Conservation (phyloP, 768 basidiomycete genomes). For the Epithele typhae region DNA sequence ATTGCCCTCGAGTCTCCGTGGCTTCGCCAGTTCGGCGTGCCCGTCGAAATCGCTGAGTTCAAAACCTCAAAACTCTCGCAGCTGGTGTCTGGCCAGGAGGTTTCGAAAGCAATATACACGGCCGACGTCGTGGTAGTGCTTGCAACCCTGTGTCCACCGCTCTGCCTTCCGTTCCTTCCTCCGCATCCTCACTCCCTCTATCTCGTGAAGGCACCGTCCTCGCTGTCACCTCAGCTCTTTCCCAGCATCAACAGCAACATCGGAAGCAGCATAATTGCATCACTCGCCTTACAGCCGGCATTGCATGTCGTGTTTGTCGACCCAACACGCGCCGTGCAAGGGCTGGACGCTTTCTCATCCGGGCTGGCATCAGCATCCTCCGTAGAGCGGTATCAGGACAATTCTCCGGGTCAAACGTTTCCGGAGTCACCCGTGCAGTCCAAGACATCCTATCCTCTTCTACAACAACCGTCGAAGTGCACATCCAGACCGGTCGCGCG, state of each 20-base stretch:
- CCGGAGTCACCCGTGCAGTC: slow-evolving; percentile 41
- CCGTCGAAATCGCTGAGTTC: slow-evolving; percentile 26
- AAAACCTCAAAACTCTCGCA: slow-evolving; percentile 6
- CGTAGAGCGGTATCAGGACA: slow-evolving; percentile 63
- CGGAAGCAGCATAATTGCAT: too few species aligned
- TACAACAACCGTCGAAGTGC: slow-evolving; percentile 6
- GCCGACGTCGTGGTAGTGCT: slow-evolving; percentile 66
- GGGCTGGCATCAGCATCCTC: slow-evolving; percentile 42
- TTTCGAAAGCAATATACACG: slow-evolving; percentile 20
- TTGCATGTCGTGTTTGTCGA: slow-evolving; percentile 46
- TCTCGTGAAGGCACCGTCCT: slow-evolving; percentile 22
- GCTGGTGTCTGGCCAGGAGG: not conserved
- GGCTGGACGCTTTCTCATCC: slow-evolving; percentile 43
- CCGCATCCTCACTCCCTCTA: slow-evolving; percentile 15
- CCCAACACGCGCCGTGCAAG: slow-evolving; percentile 53
- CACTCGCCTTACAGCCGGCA: too few species aligned
- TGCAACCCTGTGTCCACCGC: slow-evolving; percentile 56
- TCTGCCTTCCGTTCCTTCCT: slow-evolving; percentile 32
- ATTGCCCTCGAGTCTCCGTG: slow-evolving; percentile 44
- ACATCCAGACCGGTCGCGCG: slow-evolving; percentile 18
- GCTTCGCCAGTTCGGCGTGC: slow-evolving; percentile 50
- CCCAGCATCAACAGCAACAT: not conserved
- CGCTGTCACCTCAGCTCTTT: slow-evolving; percentile 18
- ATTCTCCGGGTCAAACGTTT: slow-evolving; percentile 54
- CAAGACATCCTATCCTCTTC: slow-evolving; percentile 3